phyloP scores from a whole-genome alignment of 257 asterid species.

The Solanum dulcamara region DNA sequence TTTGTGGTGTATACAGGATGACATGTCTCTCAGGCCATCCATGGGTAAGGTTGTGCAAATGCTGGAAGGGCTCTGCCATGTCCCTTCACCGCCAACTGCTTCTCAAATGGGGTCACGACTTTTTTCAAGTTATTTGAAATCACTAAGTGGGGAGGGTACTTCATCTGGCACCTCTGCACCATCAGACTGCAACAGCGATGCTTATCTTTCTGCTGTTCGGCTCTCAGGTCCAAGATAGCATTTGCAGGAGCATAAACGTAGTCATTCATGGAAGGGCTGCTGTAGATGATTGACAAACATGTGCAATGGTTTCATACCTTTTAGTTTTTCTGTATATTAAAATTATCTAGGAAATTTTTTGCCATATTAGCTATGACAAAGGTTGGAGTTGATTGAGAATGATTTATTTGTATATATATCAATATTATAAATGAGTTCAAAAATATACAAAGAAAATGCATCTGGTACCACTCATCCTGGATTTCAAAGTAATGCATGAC shows the following conservation, averaged over 20 bases:
- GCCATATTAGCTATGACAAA: slow-evolving; percentile 13
- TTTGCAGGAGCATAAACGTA: slow-evolving; percentile 5
- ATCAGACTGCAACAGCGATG: slow-evolving; percentile 69
- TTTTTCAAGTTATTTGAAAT: slow-evolving; percentile 43
- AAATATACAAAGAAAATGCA: background rate
- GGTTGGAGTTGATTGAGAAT: slow-evolving; percentile 6
- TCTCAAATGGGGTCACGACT: slow-evolving; percentile 57
- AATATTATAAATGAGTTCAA: background rate
- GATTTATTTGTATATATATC: slow-evolving; percentile 28
- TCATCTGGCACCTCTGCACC: slow-evolving; percentile 58
- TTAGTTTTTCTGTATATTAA: slow-evolving; percentile 10
- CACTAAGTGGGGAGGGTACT: slow-evolving; percentile 58
- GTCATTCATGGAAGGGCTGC: slow-evolving; percentile 1
- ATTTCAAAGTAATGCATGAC: no score
- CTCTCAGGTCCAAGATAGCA: slow-evolving; percentile 95
- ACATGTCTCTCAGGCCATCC: slow-evolving; percentile 70
- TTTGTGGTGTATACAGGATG: slow-evolving; percentile 96
- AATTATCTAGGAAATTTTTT: slow-evolving; percentile 25
- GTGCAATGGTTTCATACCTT: background rate
- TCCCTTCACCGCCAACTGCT: slow-evolving; percentile 60
- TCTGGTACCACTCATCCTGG: background rate
- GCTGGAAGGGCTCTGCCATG: slow-evolving; percentile 81
- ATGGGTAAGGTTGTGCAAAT: slow-evolving; percentile 91
- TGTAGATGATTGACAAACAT: slow-evolving; percentile 5
- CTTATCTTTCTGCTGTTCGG: slow-evolving; percentile 66